phyloP scores from a whole-genome alignment of 2,329 filamentous ascomycete genomes.

The Cryphonectria carpinicola region DNA sequence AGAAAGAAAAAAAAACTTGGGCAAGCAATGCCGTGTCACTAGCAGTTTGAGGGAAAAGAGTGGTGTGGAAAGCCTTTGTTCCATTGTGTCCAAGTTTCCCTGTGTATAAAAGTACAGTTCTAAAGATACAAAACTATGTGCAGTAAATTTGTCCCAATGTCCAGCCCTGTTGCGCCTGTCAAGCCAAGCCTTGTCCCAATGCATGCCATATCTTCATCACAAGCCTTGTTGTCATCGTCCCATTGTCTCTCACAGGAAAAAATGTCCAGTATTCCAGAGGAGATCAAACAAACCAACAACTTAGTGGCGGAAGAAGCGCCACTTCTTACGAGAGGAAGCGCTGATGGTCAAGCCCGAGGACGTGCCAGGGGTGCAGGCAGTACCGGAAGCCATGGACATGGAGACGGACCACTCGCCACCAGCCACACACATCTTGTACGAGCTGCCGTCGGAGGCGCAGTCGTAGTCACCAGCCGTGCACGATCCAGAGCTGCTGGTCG shows the following conservation, averaged over 20 bases:
- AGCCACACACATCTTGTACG: slow-evolving; percentile 23
- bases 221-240: background rate
- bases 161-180: slow-evolving; percentile 6
- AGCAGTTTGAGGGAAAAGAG: background rate
- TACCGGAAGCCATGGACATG: slow-evolving; percentile 41
- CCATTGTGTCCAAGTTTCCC: background rate
- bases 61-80: background rate
- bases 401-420: slow-evolving; percentile 25
- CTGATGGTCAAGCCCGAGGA: slow-evolving; percentile 34
- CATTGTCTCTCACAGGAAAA: background rate
- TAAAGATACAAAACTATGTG: slow-evolving; percentile 20
- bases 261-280: background rate
- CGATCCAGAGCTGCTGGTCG: slow-evolving; percentile 27
- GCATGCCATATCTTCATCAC: slow-evolving; percentile 5
- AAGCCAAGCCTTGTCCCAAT: slow-evolving; percentile 9
- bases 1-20: too few species aligned
- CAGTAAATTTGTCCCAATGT: slow-evolving; percentile 13
- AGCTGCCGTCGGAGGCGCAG: slow-evolving; percentile 17
- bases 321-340: slow-evolving; percentile 19
- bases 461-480: slow-evolving; percentile 26
- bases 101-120: background rate
- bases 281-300: background rate
- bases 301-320: slow-evolving; percentile 13
- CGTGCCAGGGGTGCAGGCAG: slow-evolving; percentile 35
- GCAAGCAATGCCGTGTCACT: background rate